Evolutionary conservation across 768 basidiomycete genomes (phyloP).

Genomic region (Pleurotus cornucopiae): DNA sequence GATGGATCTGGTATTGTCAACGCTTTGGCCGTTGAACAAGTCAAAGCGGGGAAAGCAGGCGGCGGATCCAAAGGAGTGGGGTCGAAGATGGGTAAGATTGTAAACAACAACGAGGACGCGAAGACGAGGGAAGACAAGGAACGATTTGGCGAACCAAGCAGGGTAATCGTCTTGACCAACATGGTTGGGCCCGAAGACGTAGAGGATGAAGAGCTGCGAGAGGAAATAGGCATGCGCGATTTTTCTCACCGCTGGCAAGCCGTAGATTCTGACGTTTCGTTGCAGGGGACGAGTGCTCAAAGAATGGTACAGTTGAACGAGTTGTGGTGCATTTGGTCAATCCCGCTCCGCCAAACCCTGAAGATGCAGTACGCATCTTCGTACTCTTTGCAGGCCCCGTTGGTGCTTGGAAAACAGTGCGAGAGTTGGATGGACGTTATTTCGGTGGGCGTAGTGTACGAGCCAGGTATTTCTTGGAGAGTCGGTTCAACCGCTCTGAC

Average conservation of each 20-base stretch:
- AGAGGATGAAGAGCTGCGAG: constrained; percentile 79
- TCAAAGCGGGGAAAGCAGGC: constrained; percentile 34
- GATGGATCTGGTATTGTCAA: constrained; percentile 85
- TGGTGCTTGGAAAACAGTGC: constrained; percentile 94
- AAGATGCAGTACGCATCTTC: constrained; percentile 90
- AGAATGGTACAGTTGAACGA: constrained; percentile 88
- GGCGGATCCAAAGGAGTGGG: constrained; percentile 35
- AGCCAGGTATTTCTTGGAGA: constrained; percentile 78
- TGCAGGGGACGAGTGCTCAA: constrained; percentile 84
- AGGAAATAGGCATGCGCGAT: constrained; percentile 72
- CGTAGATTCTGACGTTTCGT: not conserved
- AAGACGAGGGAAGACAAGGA: constrained; percentile 73
- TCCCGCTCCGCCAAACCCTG: constrained; percentile 58
- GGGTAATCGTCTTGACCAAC: constrained; percentile 86
- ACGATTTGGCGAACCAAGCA: constrained; percentile 84
- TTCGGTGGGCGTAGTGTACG: constrained; percentile 85
- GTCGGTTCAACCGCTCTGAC: constrained; percentile 41
- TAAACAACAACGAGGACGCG: constrained; percentile 86
- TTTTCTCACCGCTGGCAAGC: not conserved
- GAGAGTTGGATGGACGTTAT: constrained; percentile 88
- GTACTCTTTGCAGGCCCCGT: constrained; percentile 87
- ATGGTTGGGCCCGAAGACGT: constrained; percentile 84
- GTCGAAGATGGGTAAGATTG: constrained; percentile 81
- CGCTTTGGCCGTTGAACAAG: constrained; percentile 79
- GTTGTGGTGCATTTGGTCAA: constrained; percentile 79